A percentile compares a stretch with the other conserved stretches of the same genome.
Evolutionary conservation across 768 basidiomycete genomes (phyloP).

Genomic region (Trametes punicea): DNA sequence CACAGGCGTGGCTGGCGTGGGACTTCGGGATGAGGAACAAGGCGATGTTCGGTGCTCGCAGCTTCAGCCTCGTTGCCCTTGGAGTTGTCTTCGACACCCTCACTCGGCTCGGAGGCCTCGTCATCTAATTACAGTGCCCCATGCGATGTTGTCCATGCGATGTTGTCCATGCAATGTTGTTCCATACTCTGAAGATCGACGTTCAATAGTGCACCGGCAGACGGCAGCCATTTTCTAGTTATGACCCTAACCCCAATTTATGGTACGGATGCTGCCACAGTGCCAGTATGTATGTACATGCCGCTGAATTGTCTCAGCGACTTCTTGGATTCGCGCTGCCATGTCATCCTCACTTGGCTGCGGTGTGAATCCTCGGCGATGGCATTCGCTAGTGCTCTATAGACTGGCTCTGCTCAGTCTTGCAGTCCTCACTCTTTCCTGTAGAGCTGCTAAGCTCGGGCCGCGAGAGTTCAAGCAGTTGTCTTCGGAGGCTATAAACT

Average conservation of each 20-base stretch:
- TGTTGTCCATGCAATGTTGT: too few relatives aligned
- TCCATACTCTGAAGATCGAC: too few relatives aligned
- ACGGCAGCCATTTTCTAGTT: too few relatives aligned
- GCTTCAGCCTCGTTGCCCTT: constrained; percentile 67
- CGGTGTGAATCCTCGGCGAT: background rate
- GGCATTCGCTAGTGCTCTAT: background rate
- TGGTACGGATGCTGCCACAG: background rate
- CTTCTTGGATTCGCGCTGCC: background rate
- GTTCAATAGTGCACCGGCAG: too few relatives aligned
- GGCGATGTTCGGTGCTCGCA: constrained; percentile 36
- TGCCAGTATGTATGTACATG: background rate
- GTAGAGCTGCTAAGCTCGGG: constrained; percentile 32
- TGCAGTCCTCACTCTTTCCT: constrained; percentile 20
- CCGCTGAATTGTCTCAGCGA: background rate
- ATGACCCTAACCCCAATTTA: constrained; percentile 8
- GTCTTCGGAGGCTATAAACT: constrained; percentile 46
- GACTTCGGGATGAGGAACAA: constrained; percentile 43
- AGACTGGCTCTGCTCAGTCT: background rate
- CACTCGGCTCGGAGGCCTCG: constrained; percentile 35
- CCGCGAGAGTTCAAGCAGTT: constrained; percentile 41
- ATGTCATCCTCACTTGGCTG: constrained; percentile 1
- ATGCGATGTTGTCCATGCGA: too few relatives aligned
- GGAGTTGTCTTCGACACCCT: constrained; percentile 57
- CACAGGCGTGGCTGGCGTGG: constrained; percentile 67
- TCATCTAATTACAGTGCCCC: background rate